These are phyloP conservation scores for Eucalyptus sp. DNA, from an alignment of 345 rosid genomes.

Conservation along the genomic window DNA sequence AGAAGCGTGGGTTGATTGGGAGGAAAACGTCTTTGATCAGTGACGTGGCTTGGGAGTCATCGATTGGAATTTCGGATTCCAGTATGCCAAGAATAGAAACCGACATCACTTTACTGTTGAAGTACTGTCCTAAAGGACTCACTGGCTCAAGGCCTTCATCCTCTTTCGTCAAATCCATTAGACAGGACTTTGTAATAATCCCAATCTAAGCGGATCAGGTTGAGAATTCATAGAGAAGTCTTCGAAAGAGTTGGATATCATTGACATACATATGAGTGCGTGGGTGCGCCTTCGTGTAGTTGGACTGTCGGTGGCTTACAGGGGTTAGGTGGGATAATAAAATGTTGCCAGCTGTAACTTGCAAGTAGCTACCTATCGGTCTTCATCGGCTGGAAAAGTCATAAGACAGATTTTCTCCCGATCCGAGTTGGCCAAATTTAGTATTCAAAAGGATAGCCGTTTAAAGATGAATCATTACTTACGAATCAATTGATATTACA, in stretches of 20 bases:
- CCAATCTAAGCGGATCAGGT: not conserved
- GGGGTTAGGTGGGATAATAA: not conserved
- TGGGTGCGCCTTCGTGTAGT: not conserved
- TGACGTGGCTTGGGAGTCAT: not conserved
- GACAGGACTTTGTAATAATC: not conserved
- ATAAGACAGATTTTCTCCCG: not conserved
- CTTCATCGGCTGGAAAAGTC: not conserved
- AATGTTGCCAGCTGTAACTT: not conserved
- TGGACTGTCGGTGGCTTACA: not conserved
- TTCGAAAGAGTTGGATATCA: not conserved
- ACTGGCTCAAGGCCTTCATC: slow-evolving; percentile 3
- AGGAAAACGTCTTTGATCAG: slow-evolving; percentile 14
- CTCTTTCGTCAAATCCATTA: not conserved
- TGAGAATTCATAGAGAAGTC: not conserved
- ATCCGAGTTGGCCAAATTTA: not conserved
- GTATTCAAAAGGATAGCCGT: not conserved
- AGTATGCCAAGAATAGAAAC: slow-evolving; percentile 9
- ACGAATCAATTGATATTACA: not conserved
- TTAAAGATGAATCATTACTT: not conserved
- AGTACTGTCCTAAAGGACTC: slow-evolving; percentile 24
- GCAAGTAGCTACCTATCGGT: not conserved
- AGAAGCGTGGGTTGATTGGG: slow-evolving; percentile 34
- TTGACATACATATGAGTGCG: not conserved
- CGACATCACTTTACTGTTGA: slow-evolving; percentile 12
- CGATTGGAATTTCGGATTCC: not conserved